Evolutionary conservation across 768 basidiomycete species (phyloP), one percentile per base, ranked within the genome.

Genomic region (Hortiboletus flavorubellus): DNA sequence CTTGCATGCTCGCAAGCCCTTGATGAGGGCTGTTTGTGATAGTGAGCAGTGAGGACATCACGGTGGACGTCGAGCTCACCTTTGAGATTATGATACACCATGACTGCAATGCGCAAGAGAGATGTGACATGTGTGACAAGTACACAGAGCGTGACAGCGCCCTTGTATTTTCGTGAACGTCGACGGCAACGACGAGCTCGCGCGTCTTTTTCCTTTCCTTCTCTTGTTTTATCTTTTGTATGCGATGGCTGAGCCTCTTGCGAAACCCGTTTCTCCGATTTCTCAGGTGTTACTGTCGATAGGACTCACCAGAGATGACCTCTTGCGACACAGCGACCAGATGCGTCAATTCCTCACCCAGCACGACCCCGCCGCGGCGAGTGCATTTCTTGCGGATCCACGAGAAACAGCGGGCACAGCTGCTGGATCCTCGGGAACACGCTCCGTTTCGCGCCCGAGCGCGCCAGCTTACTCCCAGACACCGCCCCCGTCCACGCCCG

Each of bases 1-100:
- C 87, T 99, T 99, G 85, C 93, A 97, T 58, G 93, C 84, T 59
- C 97, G 83, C 74, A 98, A 96, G 54, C 93, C 94, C 83, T 98
- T 98, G 78, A 98, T 98, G 64, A 98, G 81, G 64, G 95, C 95
- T 95, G 23, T 52, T 16, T 49, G 34, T 21, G 35, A 41, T 34
- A n/a, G 50, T 64, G 47, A 82, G 51, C 33, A 26, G 26, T 45
- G 56, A 50, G 23, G 45, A 37, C 40, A 41, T 47, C 40, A 18
- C 42, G 43, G 53, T 47, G 26, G 26, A 29, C 31, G 43, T 38
- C 53, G 50, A 29, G 51, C 75, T 59, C 64, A 86, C 91, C 87
- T 77, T 93, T 93, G 66, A 93, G 82, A 77, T 93, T 93, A 65
- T 90, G 84, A 68, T 90, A 88, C 58, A 87, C 85, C 89, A 91